phyloP scores from a whole-genome alignment of 495 filamentous ascomycete species.

The Aspergillus bertholletiae region DNA sequence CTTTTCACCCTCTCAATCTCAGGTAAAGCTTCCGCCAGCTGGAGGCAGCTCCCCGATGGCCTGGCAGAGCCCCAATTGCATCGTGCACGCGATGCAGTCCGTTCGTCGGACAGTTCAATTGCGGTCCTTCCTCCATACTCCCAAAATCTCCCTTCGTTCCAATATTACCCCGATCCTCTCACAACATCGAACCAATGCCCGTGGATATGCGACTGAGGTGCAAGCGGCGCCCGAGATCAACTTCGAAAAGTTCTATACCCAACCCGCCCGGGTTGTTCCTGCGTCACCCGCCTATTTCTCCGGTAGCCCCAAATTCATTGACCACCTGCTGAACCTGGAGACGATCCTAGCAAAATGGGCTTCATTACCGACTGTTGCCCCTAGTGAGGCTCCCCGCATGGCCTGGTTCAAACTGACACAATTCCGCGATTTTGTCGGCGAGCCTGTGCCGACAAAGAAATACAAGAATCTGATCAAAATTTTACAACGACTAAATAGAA shows the following conservation, averaged over 20 bases:
- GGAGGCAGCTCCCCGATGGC: constrained; percentile 27
- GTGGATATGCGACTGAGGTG: constrained; percentile 27
- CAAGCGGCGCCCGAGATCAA: constrained; percentile 46
- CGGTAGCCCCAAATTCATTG: constrained; percentile 77
- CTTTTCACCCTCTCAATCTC: background rate
- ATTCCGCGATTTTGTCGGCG: constrained; percentile 71
- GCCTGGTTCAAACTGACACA: constrained; percentile 81
- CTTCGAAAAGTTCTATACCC: constrained; percentile 24
- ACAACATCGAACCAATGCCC: constrained; percentile 16
- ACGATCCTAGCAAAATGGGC: constrained; percentile 65
- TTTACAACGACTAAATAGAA: constrained; percentile 76
- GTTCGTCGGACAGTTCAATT: constrained; percentile 23
- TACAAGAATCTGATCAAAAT: constrained; percentile 72
- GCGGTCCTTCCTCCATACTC: constrained; percentile 15
- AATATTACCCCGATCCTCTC: constrained; percentile 6
- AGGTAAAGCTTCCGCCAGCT: constrained; percentile 10
- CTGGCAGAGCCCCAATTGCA: constrained; percentile 33
- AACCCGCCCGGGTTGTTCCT: constrained; percentile 69
- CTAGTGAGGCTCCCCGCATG: constrained; percentile 65
- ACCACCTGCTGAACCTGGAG: constrained; percentile 72
- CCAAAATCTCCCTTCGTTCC: constrained; percentile 5
- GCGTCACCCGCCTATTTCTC: constrained; percentile 92
- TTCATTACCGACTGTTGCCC: constrained; percentile 62
- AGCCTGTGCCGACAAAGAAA: constrained; percentile 72
- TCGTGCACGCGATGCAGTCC: constrained; percentile 37